These are phyloP conservation scores for Chlorencoelia australis DNA, from an alignment of 2,329 filamentous ascomycete species.

Conservation along the genomic window DNA sequence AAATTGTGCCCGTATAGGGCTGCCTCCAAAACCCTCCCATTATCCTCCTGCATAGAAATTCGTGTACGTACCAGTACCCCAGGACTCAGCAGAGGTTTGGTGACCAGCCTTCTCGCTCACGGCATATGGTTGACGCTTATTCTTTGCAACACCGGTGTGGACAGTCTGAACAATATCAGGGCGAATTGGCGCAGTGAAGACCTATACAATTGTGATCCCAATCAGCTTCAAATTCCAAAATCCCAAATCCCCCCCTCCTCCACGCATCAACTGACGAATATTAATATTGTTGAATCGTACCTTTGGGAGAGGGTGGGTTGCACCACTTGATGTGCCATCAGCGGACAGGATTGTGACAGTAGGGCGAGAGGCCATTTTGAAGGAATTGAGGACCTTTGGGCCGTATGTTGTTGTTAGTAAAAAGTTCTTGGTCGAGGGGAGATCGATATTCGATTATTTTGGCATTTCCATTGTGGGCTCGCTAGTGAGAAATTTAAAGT, in stretches of 20 bases:
- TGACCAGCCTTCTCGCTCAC: constrained; percentile 99
- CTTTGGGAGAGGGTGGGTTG: constrained; percentile 83
- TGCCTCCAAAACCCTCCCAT: background rate
- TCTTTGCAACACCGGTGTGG: constrained; percentile 99
- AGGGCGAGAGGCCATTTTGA: constrained; percentile 79
- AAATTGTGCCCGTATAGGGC: background rate
- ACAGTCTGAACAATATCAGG: constrained; percentile 94
- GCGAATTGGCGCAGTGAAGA: constrained; percentile 96
- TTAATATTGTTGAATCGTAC: constrained; percentile 17
- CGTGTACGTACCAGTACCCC: constrained; percentile 86
- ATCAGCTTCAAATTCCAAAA: constrained; percentile 16
- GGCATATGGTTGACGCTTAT: constrained; percentile 98
- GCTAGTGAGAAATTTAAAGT: background rate
- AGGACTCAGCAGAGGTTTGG: constrained; percentile 99
- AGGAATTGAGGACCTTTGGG: constrained; percentile 23
- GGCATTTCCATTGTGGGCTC: background rate
- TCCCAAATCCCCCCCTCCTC: background rate
- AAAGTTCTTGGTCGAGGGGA: constrained; percentile 9
- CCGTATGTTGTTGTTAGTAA: constrained; percentile 21
- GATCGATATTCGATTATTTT: constrained; percentile 4
- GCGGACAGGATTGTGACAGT: constrained; percentile 95
- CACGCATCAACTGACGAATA: constrained; percentile 1
- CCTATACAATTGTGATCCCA: constrained; percentile 34
- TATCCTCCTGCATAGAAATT: constrained; percentile 14
- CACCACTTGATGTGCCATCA: constrained; percentile 85